Percentiles rank a stretch among this genome's conserved stretches.
These are phyloP conservation scores for Chloris gayana DNA, from an alignment of 176 grass and related monocot species.

Conservation along the genomic window DNA sequence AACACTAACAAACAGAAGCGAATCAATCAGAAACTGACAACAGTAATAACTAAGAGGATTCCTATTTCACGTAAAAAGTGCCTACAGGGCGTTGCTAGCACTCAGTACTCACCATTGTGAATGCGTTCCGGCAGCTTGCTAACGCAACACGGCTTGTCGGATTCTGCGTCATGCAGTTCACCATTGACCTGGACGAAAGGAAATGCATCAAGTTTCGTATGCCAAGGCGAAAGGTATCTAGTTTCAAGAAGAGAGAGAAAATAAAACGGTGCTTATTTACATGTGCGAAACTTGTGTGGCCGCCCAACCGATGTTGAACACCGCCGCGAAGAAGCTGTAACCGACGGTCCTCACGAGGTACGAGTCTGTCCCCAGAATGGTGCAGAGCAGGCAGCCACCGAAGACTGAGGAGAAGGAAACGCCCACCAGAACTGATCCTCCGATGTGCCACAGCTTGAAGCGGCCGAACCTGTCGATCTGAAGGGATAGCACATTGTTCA, in stretches of 20 bases:
- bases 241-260: conserved; percentile 1
- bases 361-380: conserved; percentile 61
- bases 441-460: conserved; percentile 78
- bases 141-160: conserved; percentile 69
- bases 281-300: conserved; percentile 82
- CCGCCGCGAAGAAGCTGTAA: conserved; percentile 71
- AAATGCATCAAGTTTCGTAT: background rate
- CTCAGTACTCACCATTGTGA: conserved; percentile 54
- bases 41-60: background rate
- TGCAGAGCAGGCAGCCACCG: conserved; percentile 65
- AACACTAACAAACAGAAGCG: background rate
- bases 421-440: conserved; percentile 60
- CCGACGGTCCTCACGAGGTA: conserved; percentile 53
- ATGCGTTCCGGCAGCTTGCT: conserved; percentile 76
- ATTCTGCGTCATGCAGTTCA: conserved; percentile 71
- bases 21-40: conserved; percentile 6
- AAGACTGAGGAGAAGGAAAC: conserved; percentile 82
- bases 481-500: background rate
- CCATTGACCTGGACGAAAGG: conserved; percentile 63
- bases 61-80: background rate
- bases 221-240: background rate
- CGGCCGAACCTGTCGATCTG: conserved; percentile 71
- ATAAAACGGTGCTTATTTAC: conserved; percentile 27
- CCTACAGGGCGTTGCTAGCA: too few species aligned
- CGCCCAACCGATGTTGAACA: conserved; percentile 76